phyloP scores from a whole-genome alignment of 2,329 filamentous ascomycete species.

The Sarocladium kiliense region DNA sequence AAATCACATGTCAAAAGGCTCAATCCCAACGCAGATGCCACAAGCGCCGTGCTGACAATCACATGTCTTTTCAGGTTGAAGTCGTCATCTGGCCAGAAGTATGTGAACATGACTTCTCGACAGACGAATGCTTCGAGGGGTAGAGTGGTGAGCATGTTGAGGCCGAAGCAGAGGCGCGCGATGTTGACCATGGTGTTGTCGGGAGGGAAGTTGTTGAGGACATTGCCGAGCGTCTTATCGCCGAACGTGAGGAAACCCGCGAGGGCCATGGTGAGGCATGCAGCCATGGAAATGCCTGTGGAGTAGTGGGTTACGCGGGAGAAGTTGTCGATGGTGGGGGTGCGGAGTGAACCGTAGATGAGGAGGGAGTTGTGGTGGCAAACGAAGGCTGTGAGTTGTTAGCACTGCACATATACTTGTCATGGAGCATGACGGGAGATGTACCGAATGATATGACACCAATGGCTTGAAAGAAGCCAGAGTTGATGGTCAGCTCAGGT shows the following conservation, averaged over 20 bases:
- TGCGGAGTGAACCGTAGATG: constrained; percentile 93
- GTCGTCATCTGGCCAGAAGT: constrained; percentile 63
- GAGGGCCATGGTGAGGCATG: constrained; percentile 83
- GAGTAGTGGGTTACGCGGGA: constrained; percentile 89
- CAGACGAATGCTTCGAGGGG: constrained; percentile 97
- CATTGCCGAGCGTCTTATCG: constrained; percentile 86
- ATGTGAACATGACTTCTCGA: constrained; percentile 91
- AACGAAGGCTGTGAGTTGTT: constrained; percentile 45
- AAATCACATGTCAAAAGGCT: constrained; percentile 88
- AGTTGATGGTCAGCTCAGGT: constrained; percentile 71
- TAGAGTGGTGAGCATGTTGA: constrained; percentile 98
- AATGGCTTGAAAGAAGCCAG: constrained; percentile 89
- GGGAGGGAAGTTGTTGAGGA: constrained; percentile 93
- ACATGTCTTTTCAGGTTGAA: constrained; percentile 83
- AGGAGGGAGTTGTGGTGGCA: constrained; percentile 93
- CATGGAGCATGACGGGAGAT: not conserved
- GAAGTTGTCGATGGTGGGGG: constrained; percentile 94
- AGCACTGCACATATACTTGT: not conserved
- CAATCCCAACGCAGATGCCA: constrained; percentile 71
- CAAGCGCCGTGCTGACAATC: constrained; percentile 76
- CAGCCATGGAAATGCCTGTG: constrained; percentile 83
- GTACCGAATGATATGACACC: constrained; percentile 96
- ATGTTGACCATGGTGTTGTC: constrained; percentile 93
- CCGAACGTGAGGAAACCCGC: constrained; percentile 91
- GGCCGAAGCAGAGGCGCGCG: constrained; percentile 87